These are phyloP conservation scores for Blastobotrys peoriensis DNA, from an alignment of 805 yeast genomes.

Conservation along the genomic window DNA sequence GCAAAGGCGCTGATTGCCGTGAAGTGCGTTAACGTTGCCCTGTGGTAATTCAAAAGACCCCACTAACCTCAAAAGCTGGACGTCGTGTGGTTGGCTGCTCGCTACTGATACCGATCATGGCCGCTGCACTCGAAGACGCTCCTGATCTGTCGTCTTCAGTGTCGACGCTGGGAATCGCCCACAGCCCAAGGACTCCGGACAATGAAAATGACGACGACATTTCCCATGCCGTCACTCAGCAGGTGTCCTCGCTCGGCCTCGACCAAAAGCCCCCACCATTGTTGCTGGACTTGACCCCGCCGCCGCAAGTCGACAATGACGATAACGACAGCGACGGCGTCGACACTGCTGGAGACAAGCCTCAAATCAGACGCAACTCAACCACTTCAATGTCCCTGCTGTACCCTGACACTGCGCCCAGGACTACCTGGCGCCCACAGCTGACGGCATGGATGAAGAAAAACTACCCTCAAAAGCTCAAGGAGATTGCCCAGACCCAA, in stretches of 20 bases:
- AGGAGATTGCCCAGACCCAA: slow-evolving; percentile 16
- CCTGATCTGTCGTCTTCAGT: neutral
- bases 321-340: neutral
- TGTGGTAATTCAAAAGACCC: no score
- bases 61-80: no score
- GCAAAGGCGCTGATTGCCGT: no score
- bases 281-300: neutral
- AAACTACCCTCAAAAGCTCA: slow-evolving; percentile 26
- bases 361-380: neutral
- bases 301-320: neutral
- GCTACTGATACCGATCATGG: no score
- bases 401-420: slow-evolving; percentile 35
- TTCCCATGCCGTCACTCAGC: neutral
- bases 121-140: no score
- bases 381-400: slow-evolving; percentile 23
- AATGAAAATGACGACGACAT: neutral
- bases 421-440: slow-evolving; percentile 33
- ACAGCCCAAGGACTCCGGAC: neutral
- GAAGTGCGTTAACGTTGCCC: no score
- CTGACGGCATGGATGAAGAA: slow-evolving; percentile 32
- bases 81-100: no score
- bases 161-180: neutral
- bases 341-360: neutral
- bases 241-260: neutral
- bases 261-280: neutral